Conservation (phyloP, 768 basidiomycete species). For the Leccinum broughii region DNA sequence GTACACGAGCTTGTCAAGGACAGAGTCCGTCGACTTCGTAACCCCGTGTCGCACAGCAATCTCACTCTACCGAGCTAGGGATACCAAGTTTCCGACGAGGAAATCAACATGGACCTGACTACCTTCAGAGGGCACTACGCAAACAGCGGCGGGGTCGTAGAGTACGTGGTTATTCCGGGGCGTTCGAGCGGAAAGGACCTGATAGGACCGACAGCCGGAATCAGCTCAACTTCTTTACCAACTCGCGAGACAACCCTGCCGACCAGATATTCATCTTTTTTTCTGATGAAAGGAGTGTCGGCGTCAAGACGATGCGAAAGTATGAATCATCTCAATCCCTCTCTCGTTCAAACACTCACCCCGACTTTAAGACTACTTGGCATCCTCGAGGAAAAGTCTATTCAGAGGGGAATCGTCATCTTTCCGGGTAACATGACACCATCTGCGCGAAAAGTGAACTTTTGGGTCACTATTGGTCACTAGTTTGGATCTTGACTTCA, state of each 20-base stretch:
- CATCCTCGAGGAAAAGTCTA: conserved; percentile 90
- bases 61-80: conserved; percentile 54
- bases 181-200: conserved; percentile 9
- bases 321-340: conserved; percentile 38
- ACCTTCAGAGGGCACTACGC: conserved; percentile 77
- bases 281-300: conserved; percentile 93
- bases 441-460: conserved; percentile 84
- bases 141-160: conserved; percentile 70
- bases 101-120: conserved; percentile 84
- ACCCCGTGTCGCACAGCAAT: conserved; percentile 8
- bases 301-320: conserved; percentile 98
- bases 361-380: conserved; percentile 62
- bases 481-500: not conserved
- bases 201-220: conserved; percentile 58
- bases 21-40: conserved; percentile 55
- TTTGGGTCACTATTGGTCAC: not conserved
- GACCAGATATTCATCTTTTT: conserved; percentile 95
- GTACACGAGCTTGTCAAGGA: conserved; percentile 96
- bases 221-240: conserved; percentile 89
- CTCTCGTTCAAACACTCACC: conserved; percentile 12
- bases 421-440: conserved; percentile 97
- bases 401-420: conserved; percentile 90
- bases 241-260: conserved; percentile 58
- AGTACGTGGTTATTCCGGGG: conserved; percentile 56
- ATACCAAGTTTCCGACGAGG: conserved; percentile 91